phyloP scores from a whole-genome alignment of 2,329 filamentous ascomycete genomes.

The Ophiostoma sp. region DNA sequence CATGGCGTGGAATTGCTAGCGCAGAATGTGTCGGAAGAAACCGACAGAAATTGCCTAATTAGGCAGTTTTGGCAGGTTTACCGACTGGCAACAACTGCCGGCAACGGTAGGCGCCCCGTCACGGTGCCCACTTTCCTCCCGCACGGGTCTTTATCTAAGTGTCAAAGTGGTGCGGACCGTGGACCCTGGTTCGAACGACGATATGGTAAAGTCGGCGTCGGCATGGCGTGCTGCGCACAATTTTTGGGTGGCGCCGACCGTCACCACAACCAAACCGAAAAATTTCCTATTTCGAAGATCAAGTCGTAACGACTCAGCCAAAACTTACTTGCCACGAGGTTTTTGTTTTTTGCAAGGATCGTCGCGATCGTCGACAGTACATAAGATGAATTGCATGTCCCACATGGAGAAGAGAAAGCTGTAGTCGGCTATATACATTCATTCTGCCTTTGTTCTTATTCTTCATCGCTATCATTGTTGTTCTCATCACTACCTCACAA shows the following conservation, averaged over 20 bases:
- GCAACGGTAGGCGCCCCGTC: background rate
- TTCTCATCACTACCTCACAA: background rate
- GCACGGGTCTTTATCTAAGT: background rate
- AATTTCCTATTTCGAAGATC: background rate
- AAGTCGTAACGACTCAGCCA: background rate
- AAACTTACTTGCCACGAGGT: background rate
- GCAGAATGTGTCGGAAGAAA: background rate
- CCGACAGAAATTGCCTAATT: background rate
- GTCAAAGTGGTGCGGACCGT: background rate
- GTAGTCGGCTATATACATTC: background rate
- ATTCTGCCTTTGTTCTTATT: background rate
- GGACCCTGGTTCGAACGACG: background rate
- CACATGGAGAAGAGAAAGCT: background rate
- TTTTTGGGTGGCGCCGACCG: background rate
- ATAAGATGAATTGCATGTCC: background rate
- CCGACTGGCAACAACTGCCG: background rate
- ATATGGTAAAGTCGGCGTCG: background rate
- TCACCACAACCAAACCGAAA: background rate
- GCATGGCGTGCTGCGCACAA: background rate
- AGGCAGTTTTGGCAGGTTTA: background rate
- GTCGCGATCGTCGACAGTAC: background rate
- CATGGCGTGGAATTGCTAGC: background rate
- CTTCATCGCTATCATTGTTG: background rate
- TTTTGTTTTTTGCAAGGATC: background rate
- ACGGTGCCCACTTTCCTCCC: background rate